Base-by-base conservation (phyloP, 139 green algal species). In the Micromonas pusilla region DNA sequence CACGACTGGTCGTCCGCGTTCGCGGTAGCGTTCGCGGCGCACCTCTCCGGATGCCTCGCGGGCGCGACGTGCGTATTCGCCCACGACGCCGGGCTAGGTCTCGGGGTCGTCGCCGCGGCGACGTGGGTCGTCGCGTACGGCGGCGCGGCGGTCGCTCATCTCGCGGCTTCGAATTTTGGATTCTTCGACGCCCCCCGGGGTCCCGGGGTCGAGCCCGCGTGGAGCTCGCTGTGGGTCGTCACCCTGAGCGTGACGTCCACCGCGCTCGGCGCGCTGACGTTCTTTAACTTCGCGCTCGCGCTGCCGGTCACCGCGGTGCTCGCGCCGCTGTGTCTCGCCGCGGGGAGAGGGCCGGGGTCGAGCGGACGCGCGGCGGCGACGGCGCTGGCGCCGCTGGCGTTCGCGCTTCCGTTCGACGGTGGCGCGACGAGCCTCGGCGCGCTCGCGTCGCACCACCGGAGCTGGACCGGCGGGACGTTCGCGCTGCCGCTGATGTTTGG, bases 271-370 rank as follows among this genome's bases (percentile, higher is more conserved):
- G 65, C 65, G 65, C 33, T 32, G 32, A 72, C 65, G 4, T 72
- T 72, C 38, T 72, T 72, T 26, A 72, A 72, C 28, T 72, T 72
- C 13, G n/a, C 65, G 13, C 65, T 72, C 65, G 65, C 65, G 28
- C 4, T 72, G 4, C 4, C 33, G 3, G 30, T 23, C 65, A 72
- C 65, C 3, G 32, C 30, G 36, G 28, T 26, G 28, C 33, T 72
- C 26, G 65, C 65, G n/a, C 65, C 65, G 65, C 13, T 39, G 45
- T 9, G 45, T 57, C 9, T 57, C 45, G 45, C 9, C 45, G 45
- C 9, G 45, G 45, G 9, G 45, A 57, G 9, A 9, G 16, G 16
- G 16, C 45, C 45, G 45, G 9, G 45, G 45, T 57, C 16, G 45
- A 57, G 45, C 9, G n/a, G n/a, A n/a, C n/a, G n/a, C n/a, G n/a